These are phyloP conservation scores for Tetrahymena thermophila DNA, from an alignment of 73 alveolate species.

Conservation along the genomic window DNA sequence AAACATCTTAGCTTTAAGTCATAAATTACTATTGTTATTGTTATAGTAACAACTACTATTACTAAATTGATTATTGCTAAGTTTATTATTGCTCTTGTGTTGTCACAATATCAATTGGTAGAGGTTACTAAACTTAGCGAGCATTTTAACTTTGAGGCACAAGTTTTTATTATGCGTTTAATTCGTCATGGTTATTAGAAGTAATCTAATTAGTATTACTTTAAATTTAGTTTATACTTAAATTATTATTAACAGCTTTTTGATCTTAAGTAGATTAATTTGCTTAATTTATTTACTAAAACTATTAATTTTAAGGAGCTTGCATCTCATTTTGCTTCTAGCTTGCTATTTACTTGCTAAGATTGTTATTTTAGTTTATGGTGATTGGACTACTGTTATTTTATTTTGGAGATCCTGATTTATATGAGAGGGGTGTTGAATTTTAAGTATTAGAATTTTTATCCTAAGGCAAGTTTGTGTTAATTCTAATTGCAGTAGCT, in stretches of 20 bases:
- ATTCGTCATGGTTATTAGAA: not conserved
- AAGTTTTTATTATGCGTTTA: too few relatives aligned
- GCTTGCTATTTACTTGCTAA: not conserved
- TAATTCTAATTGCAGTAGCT: not conserved
- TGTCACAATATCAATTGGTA: not conserved
- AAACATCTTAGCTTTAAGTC: not conserved
- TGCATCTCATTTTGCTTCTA: not conserved
- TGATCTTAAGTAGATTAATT: not conserved
- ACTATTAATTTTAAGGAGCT: not conserved
- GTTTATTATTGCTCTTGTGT: not conserved
- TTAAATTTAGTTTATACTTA: too few relatives aligned
- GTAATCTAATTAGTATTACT: too few relatives aligned
- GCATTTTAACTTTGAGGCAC: not conserved
- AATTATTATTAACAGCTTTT: too few relatives aligned
- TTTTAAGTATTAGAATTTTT: not conserved
- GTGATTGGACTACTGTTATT: not conserved
- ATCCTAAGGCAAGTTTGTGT: not conserved
- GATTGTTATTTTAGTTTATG: not conserved
- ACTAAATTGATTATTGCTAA: too few relatives aligned
- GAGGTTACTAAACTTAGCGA: not conserved
- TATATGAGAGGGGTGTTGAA: not conserved
- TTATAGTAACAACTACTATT: not conserved
- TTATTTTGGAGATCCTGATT: not conserved
- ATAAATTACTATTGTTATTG: not conserved
- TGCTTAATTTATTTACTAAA: not conserved